Evolutionary conservation across 768 basidiomycete genomes (phyloP), one percentile per base, ranked within the genome.

Genomic region (Suillus luteus): DNA sequence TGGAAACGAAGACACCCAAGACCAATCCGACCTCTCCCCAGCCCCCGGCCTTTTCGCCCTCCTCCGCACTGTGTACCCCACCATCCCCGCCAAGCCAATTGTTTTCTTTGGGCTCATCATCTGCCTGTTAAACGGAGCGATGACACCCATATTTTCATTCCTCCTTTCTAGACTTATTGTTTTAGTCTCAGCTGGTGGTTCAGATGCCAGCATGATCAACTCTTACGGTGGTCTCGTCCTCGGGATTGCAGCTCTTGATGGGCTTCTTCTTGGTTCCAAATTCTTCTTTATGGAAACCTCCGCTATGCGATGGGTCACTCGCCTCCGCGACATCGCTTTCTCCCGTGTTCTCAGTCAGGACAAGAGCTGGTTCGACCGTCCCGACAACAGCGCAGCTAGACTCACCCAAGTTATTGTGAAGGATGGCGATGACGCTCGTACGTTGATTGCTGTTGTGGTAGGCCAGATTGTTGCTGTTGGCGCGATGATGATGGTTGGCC

Each of bases 101-200:
- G 75, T 97, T 64, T 69, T 86, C 72, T 35, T 92, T 60, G 95
- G 95, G 19, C 79, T 96, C 31, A 2, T 87, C 62, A 71, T 85
- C n/a, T 89, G 89, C 63, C 66, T 94, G 48, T 75, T 85, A 60
- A 90, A 87, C 67, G 96, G 97, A 24, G 84, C 91, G 3, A 86
- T 91, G 81, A 97, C 95, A 0, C 96, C 97, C 3, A 64, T 98
- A 52, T 99, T 98, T 82, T 95, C 96, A 1, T 93, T 83, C 80
- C 83, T 95, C 66, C 87, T 97, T 69, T 92, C 94, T 10, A 83
- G 83, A 9, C 84, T 99, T 15, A 83, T 96, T 62, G 90, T 85
- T 72, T 83, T 91, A 65, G 87, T 93, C 15, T 89, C 90, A 43
- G 83, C 80, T 68, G 87, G 89, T 59, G 92, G 89, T 1, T 80